Evolutionary conservation across 2,329 filamentous ascomycete species (phyloP), one percentile per base, ranked within the genome.

Genomic region (Rutstroemia sp.): DNA sequence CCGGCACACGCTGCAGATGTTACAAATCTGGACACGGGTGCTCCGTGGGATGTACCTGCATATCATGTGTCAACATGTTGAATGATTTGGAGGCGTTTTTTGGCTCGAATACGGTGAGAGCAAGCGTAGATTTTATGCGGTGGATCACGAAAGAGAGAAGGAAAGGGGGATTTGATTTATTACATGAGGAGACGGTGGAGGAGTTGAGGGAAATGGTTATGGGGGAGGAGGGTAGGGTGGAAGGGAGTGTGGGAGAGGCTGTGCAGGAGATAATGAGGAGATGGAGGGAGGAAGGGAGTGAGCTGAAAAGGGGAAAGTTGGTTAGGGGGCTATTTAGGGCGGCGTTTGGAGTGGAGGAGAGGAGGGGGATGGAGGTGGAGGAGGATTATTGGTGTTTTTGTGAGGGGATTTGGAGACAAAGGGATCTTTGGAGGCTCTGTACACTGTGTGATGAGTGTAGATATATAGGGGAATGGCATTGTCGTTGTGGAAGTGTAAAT

Each of bases 141-240:
- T 55, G 53, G 53, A 55, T 55, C 39, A 27, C 38, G 9, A 50
- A 17, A 37, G 46, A 50, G 21, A 50, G 34, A 23, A 45, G 46
- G 14, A 37, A 27, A 10, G 53, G 53, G 23, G 41, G 25, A n/a
- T 55, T 50, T 23, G 46, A 51, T 25, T 23, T 55, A 2, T 3
- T 42, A 16, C n/a, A 50, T 38, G 16, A 21, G 4, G 38, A 44
- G 23, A 50, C 46, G 12, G 47, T 41, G 1, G 51, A 54, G 41
- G 30, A 39, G 19, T 39, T 54, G 10, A 54, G 44, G n/a, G 27
- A 44, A 5, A 54, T 54, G 51, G 7, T 54, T 21, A 48, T 48
- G 27, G 41, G 41, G 6, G 41, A 37, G 1, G 27, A 30, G 8
- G 27, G 6, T 10, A 16, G 23, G 21, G 16, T 2, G 9, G 21